Evolutionary conservation across 176 grass and related monocot genomes (phyloP), one percentile per base, ranked within the genome.

Genomic region (Carex parvula): DNA sequence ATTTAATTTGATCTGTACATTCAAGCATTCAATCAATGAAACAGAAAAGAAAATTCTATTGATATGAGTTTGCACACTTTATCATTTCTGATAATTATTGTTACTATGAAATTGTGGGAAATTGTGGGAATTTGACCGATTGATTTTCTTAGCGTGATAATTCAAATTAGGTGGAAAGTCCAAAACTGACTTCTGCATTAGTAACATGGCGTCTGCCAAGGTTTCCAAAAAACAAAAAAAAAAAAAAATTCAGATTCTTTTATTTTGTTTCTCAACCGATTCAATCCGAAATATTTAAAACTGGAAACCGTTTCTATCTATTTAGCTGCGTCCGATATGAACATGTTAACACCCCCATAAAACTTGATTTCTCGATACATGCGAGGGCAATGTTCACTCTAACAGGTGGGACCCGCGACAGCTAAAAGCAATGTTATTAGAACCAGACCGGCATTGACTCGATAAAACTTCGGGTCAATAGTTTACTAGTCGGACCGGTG

Each of bases 21-120:
- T 55, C 69, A 84, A 76, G 41, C 22, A 60, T 52, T 30, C 21
- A 75, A 15, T 75, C 21, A 20, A 72, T n/a, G 78, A 56, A 75
- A 62, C 39, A 86, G 42, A 46, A 68, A 67, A 68, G 2, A 57
- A 30, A 57, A 33, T 78, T 32, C 20, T 42, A 15, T 24, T 76
- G 13, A 32, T 76, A 76, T 30, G 44, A 29, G 16, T 54, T 55
- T 30, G 11, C 48, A 17, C 48, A 21, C 20, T 26, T 17, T 55
- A 78, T 56, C 52, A 17, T 57, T 78, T 78, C 22, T 57, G 52
- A 33, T 57, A 17, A 76, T 32, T 54, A 52, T 10, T 76, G 48
- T 76, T 76, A 20, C 3, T 76, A 55, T 76, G 37, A 39, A 39
- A 39, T 39, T 39, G 37, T 39, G 37, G 37, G 37, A 39, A 39